Conservation (phyloP, 192 early-diverging fungal genomes). For the Coemansia javaensis region DNA sequence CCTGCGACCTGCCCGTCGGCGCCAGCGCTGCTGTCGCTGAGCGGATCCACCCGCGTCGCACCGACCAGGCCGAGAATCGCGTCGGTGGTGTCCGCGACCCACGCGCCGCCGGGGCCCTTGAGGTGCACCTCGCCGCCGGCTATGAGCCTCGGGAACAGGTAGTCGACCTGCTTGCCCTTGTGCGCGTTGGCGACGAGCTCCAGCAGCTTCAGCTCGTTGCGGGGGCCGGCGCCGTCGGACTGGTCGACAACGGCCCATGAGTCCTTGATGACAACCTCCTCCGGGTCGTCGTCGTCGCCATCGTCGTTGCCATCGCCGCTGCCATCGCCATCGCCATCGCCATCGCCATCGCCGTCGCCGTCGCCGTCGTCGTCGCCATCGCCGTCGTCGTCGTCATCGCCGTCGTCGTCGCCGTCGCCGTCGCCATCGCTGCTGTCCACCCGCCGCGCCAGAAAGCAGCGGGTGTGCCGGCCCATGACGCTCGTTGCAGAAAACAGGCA, state of each 20-base stretch:
- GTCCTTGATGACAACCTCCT: constrained; percentile 7
- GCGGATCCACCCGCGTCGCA: neutral
- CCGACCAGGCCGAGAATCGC: neutral
- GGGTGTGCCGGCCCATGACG: constrained; percentile 7
- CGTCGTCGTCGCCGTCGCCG: neutral
- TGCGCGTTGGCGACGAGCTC: neutral
- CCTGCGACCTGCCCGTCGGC: too few relatives aligned
- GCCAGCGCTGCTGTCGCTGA: too few relatives aligned
- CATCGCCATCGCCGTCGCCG: too few relatives aligned
- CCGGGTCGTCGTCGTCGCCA: too few relatives aligned
- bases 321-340: too few relatives aligned
- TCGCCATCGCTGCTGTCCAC: too few relatives aligned
- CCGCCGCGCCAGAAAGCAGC: constrained; percentile 7
- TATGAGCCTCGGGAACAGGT: neutral
- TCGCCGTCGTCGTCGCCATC: too few relatives aligned
- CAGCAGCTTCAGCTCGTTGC: constrained; percentile 1
- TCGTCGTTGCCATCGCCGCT: neutral
- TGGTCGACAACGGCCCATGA: constrained; percentile 1
- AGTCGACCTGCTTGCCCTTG: neutral
- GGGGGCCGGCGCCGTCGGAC: neutral
- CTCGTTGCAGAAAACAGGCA: neutral
- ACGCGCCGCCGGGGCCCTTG: neutral
- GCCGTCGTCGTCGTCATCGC: too few relatives aligned
- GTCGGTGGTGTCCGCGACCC: neutral
- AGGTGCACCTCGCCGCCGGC: constrained; percentile 1